Evolutionary conservation across 1,139 yeast genomes (phyloP), one percentile per base, ranked within the genome.

Genomic region (Candida glucosophila): DNA sequence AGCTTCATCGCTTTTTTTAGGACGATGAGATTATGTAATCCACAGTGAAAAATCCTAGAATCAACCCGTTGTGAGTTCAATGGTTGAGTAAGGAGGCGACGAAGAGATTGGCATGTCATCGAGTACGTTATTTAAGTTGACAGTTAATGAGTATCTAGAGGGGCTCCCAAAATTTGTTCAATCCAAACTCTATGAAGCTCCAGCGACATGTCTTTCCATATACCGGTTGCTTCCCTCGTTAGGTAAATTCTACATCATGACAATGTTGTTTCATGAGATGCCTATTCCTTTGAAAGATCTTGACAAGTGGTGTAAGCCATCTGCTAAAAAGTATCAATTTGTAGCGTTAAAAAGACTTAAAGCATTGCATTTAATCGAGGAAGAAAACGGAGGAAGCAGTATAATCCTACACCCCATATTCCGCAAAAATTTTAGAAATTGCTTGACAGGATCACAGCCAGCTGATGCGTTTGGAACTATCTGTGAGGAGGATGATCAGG

Each of bases 201-300:
- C 98, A 3, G 95, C 96, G 10, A 85, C 98, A 30, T 88, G 97
- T 47, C 61, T 90, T 26, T 93, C 98, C 3, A 78, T 90, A 13
- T 88, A 77, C 49, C 67, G 98, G 36, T 62, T 90, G 33, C 63
- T 92, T 16, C 95, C 98, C 0, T 77, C 90, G 11, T 56, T 90
- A 44, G 94, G 96, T 15, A 88, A 90, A 49, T 80, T 85, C 52
- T 77, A 80, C 42, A 75, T 90, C 27, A 80, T 85, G 86, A 67
- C 90, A 7, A 74, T 88, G 79, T 59, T 92, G 11, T 90, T 85
- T 53, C 73, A 77, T 40, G 92, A 83, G 29, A 71, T 73, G 26
- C 83, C 92, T 2, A 68, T 81, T 7, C 67, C 79, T 3, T 53
- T 77, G 19, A 59, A 73, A 20, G 86, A 78, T 37, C 52, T 88